Base-by-base conservation (phyloP, 257 asterid species). In the Jasminum sambac region DNA sequence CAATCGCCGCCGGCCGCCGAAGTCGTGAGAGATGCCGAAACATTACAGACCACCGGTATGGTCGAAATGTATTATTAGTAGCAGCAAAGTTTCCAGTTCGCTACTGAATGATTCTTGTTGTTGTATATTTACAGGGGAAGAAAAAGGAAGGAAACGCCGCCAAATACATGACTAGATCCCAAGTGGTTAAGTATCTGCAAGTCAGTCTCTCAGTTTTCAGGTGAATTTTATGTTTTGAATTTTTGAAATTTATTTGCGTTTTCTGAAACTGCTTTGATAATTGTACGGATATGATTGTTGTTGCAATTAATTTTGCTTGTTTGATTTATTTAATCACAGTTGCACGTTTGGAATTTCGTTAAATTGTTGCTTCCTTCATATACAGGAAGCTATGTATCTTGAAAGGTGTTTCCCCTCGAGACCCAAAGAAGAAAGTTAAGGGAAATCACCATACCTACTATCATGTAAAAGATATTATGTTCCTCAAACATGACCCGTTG, bases 91-190 rank as follows among this genome's bases (percentile, higher is more conserved):
- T 30, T 16, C 41, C 63, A n/a, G 36, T 30, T 46, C 16, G 25
- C 44, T 40, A 40, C 9, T 7, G 44, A 40, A 40, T 40, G 10
- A 14, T 64, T 25, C 34, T 41, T 5, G 1, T 6, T 64, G 8
- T n/a, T 44, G 14, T 21, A 71, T 17, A 63, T 11, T 43, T 76
- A 23, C 80, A 94, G 99, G 99, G 99, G 4, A 94, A 94, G 89
- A 94, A 89, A 72, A 91, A 89, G 86, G 99, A 94, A 80, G 99
- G 99, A 23, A 94, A 91, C 66, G 98, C 96, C 1, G 96, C 99
- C 40, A 88, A 88, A 67, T 91, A 88, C 64, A 86, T 91, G 40
- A 94, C 99, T 11, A 86, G 98, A 26, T 85, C 98, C 8, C 96
- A 89, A 76, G 93, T 96, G 16, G 88, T 94, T 19, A 94, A 89